phyloP scores from a whole-genome alignment of 345 rosid species.

The Draba incana region DNA sequence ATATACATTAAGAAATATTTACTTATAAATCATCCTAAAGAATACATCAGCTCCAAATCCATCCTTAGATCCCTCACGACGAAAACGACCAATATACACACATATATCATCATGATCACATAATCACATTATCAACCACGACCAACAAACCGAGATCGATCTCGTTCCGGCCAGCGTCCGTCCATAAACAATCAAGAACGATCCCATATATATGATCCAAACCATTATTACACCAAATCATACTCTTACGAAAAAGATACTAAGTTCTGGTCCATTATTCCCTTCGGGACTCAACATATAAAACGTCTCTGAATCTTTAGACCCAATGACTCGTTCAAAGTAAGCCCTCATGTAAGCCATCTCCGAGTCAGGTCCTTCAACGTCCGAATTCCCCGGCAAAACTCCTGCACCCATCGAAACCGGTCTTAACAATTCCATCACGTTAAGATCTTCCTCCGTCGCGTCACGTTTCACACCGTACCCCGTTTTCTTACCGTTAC shows the following conservation, averaged over 20 bases:
- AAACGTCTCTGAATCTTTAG: constrained; percentile 79
- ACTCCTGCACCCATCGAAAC: constrained; percentile 95
- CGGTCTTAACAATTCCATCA: constrained; percentile 76
- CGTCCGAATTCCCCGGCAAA: constrained; percentile 65
- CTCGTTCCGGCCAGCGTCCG: not conserved
- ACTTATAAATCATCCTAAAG: constrained; percentile 17
- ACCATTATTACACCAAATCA: constrained; percentile 38
- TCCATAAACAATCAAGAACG: constrained; percentile 8
- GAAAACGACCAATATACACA: not conserved
- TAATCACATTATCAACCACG: not conserved
- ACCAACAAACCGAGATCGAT: not conserved
- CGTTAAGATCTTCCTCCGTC: constrained; percentile 63
- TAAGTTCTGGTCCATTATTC: constrained; percentile 80
- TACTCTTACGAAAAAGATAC: constrained; percentile 72
- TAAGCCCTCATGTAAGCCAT: constrained; percentile 79
- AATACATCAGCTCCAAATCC: constrained; percentile 8
- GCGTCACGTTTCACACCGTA: constrained; percentile 73
- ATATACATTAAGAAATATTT: constrained; percentile 15
- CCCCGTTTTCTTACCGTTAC: constrained; percentile 79
- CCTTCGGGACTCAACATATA: constrained; percentile 91
- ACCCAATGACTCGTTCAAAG: constrained; percentile 78
- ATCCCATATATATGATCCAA: not conserved
- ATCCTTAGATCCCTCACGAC: not conserved
- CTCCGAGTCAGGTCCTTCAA: constrained; percentile 71
- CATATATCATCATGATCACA: constrained; percentile 18